phyloP scores from a whole-genome alignment of 768 basidiomycete genomes.

The Tulasnella sp. region DNA sequence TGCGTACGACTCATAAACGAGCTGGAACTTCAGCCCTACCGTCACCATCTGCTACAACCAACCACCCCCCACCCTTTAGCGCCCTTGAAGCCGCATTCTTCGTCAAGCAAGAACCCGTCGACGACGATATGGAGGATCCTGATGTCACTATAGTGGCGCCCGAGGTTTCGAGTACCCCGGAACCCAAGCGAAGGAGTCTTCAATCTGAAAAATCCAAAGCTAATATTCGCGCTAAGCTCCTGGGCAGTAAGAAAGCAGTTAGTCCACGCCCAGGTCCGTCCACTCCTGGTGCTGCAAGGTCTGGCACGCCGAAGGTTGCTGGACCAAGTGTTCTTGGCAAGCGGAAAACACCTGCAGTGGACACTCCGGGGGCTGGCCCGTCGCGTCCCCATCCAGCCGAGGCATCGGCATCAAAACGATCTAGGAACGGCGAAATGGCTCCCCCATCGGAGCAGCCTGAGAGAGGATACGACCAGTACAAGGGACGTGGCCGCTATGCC shows the following conservation, averaged over 20 bases:
- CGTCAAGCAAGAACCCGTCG: background rate
- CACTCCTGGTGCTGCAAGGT: background rate
- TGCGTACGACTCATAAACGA: background rate
- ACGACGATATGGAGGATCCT: background rate
- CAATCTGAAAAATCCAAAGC: background rate
- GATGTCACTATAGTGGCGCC: background rate
- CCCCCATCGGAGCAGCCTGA: background rate
- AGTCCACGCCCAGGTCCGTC: background rate
- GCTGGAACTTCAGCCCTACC: background rate
- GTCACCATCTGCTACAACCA: background rate
- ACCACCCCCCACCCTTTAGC: background rate
- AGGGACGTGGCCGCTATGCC: constrained; percentile 54
- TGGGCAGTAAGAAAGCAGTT: background rate
- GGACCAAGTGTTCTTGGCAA: background rate
- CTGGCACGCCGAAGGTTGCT: background rate
- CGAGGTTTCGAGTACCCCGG: background rate
- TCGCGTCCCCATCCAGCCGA: background rate
- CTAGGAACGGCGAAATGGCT: background rate
- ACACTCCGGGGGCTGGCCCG: background rate
- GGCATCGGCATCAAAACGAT: background rate
- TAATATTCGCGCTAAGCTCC: background rate
- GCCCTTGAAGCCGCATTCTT: constrained; percentile 2
- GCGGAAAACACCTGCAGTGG: background rate
- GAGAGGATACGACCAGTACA: constrained; percentile 29
- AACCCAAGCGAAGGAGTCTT: background rate